Percentiles rank a stretch among this genome's conserved stretches.
Conservation (phyloP, 1,139 yeast genomes). For the Pichia sp. region DNA sequence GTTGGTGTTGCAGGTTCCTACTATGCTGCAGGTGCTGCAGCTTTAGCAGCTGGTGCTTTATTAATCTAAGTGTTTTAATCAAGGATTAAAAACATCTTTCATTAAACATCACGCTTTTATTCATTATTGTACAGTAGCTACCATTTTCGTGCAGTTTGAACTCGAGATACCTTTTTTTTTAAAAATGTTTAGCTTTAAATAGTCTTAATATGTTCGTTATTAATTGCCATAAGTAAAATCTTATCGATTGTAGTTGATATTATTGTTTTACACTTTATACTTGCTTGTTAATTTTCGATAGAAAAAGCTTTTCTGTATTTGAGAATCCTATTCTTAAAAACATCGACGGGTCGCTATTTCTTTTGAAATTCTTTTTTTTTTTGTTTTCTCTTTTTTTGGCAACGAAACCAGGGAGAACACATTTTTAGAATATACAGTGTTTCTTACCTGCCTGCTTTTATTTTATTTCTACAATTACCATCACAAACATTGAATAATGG, state of each 20-base stretch:
- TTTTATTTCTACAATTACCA: too few species aligned
- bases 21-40: slow-evolving; percentile 25
- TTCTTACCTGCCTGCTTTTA: too few species aligned
- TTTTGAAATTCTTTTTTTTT: not conserved
- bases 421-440: too few species aligned
- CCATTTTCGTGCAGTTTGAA: not conserved
- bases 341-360: not conserved
- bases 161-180: not conserved
- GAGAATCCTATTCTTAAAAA: too few species aligned
- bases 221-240: not conserved
- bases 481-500: too few species aligned
- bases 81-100: not conserved
- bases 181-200: not conserved
- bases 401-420: not conserved
- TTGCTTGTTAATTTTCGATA: too few species aligned
- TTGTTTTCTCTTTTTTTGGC: not conserved
- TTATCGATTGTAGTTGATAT: too few species aligned
- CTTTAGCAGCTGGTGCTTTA: slow-evolving; percentile 25
- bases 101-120: too few species aligned
- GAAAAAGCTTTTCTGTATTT: too few species aligned
- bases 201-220: not conserved
- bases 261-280: too few species aligned
- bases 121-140: not conserved
- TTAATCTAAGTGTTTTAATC: slow-evolving; percentile 14
- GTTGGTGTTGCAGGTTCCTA: slow-evolving; percentile 17